Base-by-base conservation (phyloP, 2,329 filamentous ascomycete genomes). In the Balansia obtecta region DNA sequence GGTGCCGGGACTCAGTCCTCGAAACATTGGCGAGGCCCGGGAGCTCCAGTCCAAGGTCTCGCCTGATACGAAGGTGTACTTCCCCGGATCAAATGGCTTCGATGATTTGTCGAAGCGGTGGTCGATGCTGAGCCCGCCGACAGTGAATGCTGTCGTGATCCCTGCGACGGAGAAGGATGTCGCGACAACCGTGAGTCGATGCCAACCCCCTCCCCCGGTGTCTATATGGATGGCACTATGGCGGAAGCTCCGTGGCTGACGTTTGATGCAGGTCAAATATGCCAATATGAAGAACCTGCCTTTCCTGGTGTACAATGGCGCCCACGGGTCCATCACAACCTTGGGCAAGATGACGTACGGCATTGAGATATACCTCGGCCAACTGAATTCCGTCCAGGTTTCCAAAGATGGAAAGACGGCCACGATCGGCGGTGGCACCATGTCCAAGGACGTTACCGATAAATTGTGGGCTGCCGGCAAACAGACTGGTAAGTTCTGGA, bases 271-370 rank as follows among this genome's bases (percentile, higher is more conserved):
- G 46, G 46, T 48, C 39, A 48, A 48, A 22, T 43, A 43, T 43
- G 46, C 46, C 20, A 74, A 72, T 54, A 56, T 65, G 38, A 61
- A 68, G 44, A 56, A 65, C 1, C 51, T 77, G 2, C 73, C 76
- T 0, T 77, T 80, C 53, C 68, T 81, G 2, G 70, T 75, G 0
- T 71, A 67, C 58, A 77, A 74, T 56, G 73, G 74, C 13, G 69
- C 65, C 2, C 77, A 81, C 51, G 77, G 76, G 3, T 64, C 71
- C 3, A 65, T 75, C 44, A 73, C 66, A 40, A 75, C 72, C 0
- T 56, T 79, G 2, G 73, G 70, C 0, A 65, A 61, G 39, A 73
- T 79, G 66, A 56, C 71, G 4, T 61, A 66, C 48, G 76, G 76
- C 4, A 72, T 79, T 15, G 68, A 71, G 53, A 78, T 80, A 49